A percentile compares a stretch with the other conserved stretches of the same genome.
Conservation (phyloP, 495 filamentous ascomycete genomes). For the Tuber borchii region DNA sequence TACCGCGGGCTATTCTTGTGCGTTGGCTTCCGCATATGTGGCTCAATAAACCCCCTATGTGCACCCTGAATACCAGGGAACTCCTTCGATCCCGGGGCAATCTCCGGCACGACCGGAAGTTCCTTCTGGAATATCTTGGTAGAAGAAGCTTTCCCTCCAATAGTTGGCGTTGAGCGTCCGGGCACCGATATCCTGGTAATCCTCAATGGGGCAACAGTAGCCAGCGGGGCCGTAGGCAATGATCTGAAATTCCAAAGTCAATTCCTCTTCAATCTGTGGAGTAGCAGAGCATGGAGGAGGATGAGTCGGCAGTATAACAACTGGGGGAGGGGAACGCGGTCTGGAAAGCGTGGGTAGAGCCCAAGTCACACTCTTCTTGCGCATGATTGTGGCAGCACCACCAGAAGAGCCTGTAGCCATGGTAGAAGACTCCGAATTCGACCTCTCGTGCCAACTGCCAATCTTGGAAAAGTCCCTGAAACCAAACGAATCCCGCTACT, state of each 20-base stretch:
- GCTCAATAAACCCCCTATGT: conserved; percentile 35
- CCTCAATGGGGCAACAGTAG: conserved; percentile 35
- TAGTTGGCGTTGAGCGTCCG: conserved; percentile 13
- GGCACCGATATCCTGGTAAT: conserved; percentile 32
- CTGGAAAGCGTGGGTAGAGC: conserved; percentile 29
- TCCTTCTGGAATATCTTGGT: conserved; percentile 22
- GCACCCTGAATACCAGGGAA: conserved; percentile 1
- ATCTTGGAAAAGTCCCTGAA: conserved; percentile 34
- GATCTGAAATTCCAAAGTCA: conserved; percentile 35
- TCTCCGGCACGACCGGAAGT: conserved; percentile 17
- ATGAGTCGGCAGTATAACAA: conserved; percentile 40
- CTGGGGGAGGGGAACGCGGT: conserved; percentile 19
- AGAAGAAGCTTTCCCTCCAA: conserved; percentile 21
- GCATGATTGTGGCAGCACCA: conserved; percentile 25
- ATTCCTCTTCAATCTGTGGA: conserved; percentile 36
- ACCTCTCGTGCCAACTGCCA: conserved; percentile 29
- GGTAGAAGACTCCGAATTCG: conserved; percentile 31
- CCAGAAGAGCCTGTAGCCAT: conserved; percentile 33
- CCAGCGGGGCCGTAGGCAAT: conserved; percentile 30
- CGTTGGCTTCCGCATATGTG: conserved; percentile 39
- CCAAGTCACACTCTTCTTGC: conserved; percentile 40
- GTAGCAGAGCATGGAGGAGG: conserved; percentile 35
- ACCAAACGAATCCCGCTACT: conserved; percentile 30
- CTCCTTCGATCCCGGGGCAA: neutral
- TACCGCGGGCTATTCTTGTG: conserved; percentile 38